These are phyloP conservation scores for Skeletonema menzelii DNA, from an alignment of 108 stramenopile species.

Conservation along the genomic window DNA sequence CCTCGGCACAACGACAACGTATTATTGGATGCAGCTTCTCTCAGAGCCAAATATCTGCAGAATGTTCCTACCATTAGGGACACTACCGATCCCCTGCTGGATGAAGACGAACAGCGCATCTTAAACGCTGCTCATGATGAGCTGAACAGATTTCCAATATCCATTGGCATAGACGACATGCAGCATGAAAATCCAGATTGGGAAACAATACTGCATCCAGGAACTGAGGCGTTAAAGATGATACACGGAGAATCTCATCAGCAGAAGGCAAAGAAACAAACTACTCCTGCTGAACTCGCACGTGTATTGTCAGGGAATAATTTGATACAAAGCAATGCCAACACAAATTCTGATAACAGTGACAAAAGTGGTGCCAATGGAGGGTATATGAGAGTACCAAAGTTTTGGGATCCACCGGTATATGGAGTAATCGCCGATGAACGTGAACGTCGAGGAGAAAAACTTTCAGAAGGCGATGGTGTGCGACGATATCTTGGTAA, in stretches of 20 bases:
- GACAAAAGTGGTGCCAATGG: not conserved
- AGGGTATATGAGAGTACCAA: slow-evolving; percentile 47
- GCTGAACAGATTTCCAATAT: slow-evolving; percentile 31
- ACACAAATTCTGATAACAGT: not conserved
- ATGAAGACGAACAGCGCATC: slow-evolving; percentile 18
- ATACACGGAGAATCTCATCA: slow-evolving; percentile 14
- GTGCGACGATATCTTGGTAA: slow-evolving; percentile 77
- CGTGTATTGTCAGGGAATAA: slow-evolving; percentile 13
- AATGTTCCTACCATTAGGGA: not conserved
- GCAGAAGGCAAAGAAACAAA: not conserved
- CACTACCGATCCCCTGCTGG: slow-evolving; percentile 1
- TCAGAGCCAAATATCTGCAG: not conserved
- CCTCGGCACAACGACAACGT: not conserved
- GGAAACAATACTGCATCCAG: slow-evolving; percentile 45
- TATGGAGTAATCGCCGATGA: slow-evolving; percentile 34
- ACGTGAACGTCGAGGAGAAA: slow-evolving; percentile 11
- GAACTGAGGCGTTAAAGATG: slow-evolving; percentile 23
- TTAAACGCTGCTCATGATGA: slow-evolving; percentile 7
- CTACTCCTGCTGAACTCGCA: slow-evolving; percentile 10
- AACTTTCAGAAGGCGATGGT: not conserved
- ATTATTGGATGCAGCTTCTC: not conserved
- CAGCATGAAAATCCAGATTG: slow-evolving; percentile 15
- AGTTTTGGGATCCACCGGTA: slow-evolving; percentile 43
- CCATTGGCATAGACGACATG: slow-evolving; percentile 19
- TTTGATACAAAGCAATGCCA: not conserved